Percentiles rank a stretch among this genome's conserved stretches.
Conservation (phyloP, 495 filamentous ascomycete species). For the Neurospora hispaniola region DNA sequence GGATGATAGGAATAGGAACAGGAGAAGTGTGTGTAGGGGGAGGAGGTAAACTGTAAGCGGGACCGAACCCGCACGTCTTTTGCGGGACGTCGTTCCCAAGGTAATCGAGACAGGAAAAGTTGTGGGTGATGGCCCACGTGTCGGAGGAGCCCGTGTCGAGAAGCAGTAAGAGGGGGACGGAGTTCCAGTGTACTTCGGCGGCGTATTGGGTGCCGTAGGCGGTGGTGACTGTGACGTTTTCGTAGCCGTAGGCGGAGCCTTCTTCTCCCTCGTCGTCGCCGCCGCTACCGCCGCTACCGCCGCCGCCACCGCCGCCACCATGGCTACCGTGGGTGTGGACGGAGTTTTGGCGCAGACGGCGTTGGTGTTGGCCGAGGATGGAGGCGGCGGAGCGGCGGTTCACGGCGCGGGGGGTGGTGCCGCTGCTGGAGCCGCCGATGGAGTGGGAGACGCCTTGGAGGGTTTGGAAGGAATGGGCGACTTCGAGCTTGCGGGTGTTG, state of each 20-base stretch:
- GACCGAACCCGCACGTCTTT: slow-evolving; percentile 20
- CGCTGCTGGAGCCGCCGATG: background rate
- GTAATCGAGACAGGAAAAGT: slow-evolving; percentile 22
- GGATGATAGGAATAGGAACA: no score
- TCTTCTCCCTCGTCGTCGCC: background rate
- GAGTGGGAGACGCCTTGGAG: background rate
- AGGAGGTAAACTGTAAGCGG: background rate
- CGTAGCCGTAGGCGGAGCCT: slow-evolving; percentile 16
- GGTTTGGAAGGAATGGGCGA: background rate
- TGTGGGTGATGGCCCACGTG: slow-evolving; percentile 35
- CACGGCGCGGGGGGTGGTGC: background rate
- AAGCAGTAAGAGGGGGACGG: slow-evolving; percentile 25
- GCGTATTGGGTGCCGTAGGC: slow-evolving; percentile 31
- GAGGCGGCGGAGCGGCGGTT: slow-evolving; percentile 21
- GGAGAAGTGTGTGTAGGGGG: background rate
- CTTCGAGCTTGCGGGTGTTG: background rate
- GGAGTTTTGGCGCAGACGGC: slow-evolving; percentile 8
- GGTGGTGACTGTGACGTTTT: slow-evolving; percentile 28
- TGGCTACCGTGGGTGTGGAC: background rate
- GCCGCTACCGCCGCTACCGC: background rate
- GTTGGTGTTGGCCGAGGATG: slow-evolving; percentile 24
- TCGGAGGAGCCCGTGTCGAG: slow-evolving; percentile 59
- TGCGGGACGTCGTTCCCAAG: slow-evolving; percentile 13
- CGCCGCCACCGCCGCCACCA: background rate
- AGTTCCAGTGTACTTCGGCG: slow-evolving; percentile 21